Evolutionary conservation across 2,329 filamentous ascomycete genomes (phyloP), one percentile per base, ranked within the genome.

Genomic region (Verticillium zaregamsianum): DNA sequence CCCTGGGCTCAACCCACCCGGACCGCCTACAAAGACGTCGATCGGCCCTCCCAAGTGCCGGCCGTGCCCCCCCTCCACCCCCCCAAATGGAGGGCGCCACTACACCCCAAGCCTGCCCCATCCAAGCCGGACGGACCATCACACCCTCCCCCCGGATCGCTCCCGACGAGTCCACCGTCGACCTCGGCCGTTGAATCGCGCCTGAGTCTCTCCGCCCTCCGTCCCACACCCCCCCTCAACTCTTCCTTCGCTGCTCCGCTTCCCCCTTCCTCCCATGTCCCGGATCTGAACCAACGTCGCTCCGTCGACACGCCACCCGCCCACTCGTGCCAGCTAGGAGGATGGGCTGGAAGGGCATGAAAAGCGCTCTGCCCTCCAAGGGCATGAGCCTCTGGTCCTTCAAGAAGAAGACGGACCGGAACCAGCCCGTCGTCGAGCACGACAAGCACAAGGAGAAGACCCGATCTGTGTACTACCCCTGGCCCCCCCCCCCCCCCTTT

Each of bases 311-410:
- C 33, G 33, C 14, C 33, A 35, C 33, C 33, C 45, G 45, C 23
- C n/a, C 20, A 52, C 45, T 20, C 20, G 45, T 52, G 45, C 45
- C 45, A 52, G 45, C 45, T 25, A 55, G 37, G 52, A 71, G 62
- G 39, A 78, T 78, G 76, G 71, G 71, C 40, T 77, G 76, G 74
- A 75, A 72, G 66, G 71, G 68, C 32, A 69, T 77, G 59, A 76
- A 74, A 65, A 72, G 68, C 25, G 70, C 69, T 59, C 66, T 77
- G n/a, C 70, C 73, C 55, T 69, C 71, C 57, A 73, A 72, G 63
- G 69, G 75, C 58, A 63, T 72, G 31, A 70, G 70, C 5, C 65
- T 71, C 14, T 74, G 69, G 68, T 67, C 72, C 12, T 70, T 71
- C 4, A 73, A 70, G 66, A 65, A 60, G 52, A 73, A 74, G 61